phyloP scores from a whole-genome alignment of 2,329 filamentous ascomycete genomes.

The Thelonectria rubi region DNA sequence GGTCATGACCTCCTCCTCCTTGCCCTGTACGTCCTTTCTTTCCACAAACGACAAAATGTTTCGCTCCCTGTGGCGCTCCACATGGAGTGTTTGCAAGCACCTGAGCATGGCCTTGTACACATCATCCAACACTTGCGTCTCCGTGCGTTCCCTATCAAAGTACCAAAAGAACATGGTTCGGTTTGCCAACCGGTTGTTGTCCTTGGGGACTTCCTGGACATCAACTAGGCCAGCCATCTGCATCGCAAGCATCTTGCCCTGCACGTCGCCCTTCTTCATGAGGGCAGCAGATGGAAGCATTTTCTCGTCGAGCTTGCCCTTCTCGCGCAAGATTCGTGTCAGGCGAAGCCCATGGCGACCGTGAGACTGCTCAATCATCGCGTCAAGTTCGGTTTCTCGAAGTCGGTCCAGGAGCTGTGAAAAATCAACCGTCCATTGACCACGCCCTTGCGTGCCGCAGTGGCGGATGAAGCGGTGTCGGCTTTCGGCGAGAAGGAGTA shows the following conservation, averaged over 20 bases:
- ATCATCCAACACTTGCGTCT: slow-evolving; percentile 77
- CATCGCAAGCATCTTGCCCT: slow-evolving; percentile 84
- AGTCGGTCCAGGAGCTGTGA: slow-evolving; percentile 74
- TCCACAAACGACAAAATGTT: slow-evolving; percentile 83
- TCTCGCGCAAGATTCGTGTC: slow-evolving; percentile 83
- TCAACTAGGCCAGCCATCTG: slow-evolving; percentile 88
- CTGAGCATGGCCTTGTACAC: slow-evolving; percentile 91
- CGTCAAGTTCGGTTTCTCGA: slow-evolving; percentile 81
- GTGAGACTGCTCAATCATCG: slow-evolving; percentile 79
- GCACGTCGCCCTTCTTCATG: slow-evolving; percentile 85
- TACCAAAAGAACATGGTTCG: slow-evolving; percentile 93
- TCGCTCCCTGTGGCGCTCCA: slow-evolving; percentile 76
- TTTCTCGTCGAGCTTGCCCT: slow-evolving; percentile 96
- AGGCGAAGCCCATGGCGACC: slow-evolving; percentile 81
- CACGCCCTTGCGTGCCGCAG: slow-evolving; percentile 68
- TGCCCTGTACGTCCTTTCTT: slow-evolving; percentile 84
- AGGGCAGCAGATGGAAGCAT: slow-evolving; percentile 82
- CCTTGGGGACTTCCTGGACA: slow-evolving; percentile 92
- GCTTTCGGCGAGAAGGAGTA: slow-evolving; percentile 76
- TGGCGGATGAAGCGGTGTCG: slow-evolving; percentile 74
- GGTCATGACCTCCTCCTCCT: slow-evolving; percentile 82
- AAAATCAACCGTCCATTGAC: slow-evolving; percentile 88
- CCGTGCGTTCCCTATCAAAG: slow-evolving; percentile 80
- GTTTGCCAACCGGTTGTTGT: slow-evolving; percentile 81
- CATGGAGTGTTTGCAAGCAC: slow-evolving; percentile 79